Base-by-base conservation (phyloP, 805 yeast species). In the Brettanomyces naardenensis region DNA sequence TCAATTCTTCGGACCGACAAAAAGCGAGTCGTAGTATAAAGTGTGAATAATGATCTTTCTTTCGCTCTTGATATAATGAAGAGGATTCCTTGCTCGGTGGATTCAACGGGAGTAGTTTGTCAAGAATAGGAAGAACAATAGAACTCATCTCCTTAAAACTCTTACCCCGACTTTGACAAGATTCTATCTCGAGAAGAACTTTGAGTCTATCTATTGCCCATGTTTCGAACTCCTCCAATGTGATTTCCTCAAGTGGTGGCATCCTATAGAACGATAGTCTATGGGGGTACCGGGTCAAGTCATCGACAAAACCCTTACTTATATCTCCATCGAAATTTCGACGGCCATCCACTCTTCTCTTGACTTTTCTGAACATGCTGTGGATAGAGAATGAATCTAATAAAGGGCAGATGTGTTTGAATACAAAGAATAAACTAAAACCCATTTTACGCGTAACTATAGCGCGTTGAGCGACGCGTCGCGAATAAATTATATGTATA, bases 141-240 rank as follows among this genome's bases (percentile, higher is more conserved):
- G 63, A 53, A 47, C 81, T 90, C 26, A 76, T 73, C 40, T 88
- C 96, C 46, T 72, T 74, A 33, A 72, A 53, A 1, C 71, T 58
- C 50, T 78, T 76, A 42, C 79, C 78, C 48, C 94, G 69, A 19
- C 80, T 75, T 31, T 71, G 52, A 45, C 83, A 75, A 1, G 86
- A 72, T 52, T 90, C 97, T 36, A 92, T 80, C 54, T 87, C 95
- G 38, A 88, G 72, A 41, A 92, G 66, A 6, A 92, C 75, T 53
- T 81, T 78, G 44, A 90, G 67, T 42, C 99, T 65, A 53, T 90
- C 97, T 38, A 92, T 80, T 4, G 97, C 97, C 96, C 97, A 92
- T 4, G 71, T 69, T 61, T 92, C 98, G 59, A 92, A 92, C 51
- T 92, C 85, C 45, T 89, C 97, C 14, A 92, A 60, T 0, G 97